Evolutionary conservation across 441 rosid species (phyloP), one percentile per base, ranked within the genome.

Genomic region (Lagerstroemia fauriei): DNA sequence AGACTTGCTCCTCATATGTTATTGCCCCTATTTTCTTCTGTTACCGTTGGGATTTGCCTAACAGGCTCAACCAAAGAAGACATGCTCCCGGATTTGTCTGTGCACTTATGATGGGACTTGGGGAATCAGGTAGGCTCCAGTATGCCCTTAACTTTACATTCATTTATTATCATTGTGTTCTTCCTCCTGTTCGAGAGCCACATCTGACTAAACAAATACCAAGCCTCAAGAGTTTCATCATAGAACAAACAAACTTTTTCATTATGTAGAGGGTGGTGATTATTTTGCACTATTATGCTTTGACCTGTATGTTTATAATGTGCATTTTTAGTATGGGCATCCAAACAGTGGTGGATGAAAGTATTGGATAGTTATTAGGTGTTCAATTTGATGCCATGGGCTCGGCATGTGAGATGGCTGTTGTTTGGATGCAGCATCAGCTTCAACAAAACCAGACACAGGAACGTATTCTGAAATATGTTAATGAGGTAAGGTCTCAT

Each of bases 51-150:
- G n/a, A n/a, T n/a, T n/a, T n/a, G n/a, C n/a, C n/a, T n/a, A 75
- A n/a, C 22, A 82, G 84, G 84, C 0, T 25, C 56, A 78, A 57
- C 78, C 84, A 17, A 46, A 72, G 73, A 82, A 71, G 73, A 48
- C 78, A 56, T 82, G 84, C 81, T 82, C 84, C 57, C 81, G 59
- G 71, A 63, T 82, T 22, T 38, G 81, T 24, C 18, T 78, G 73
- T 82, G 81, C 63, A 82, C 84, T 77, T 77, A 72, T 59, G 84
- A 82, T 0, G 84, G 84, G 61, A 77, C 69, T 82, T 73, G 17
- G 20, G 78, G 81, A 57, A 74, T 82, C 32, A 48, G 84, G 84
- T 82, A n/a, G n/a, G n/a, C n/a, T n/a, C n/a, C n/a, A n/a, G n/a
- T n/a, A n/a, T n/a, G n/a, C n/a, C n/a, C n/a, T n/a, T n/a, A n/a